Evolutionary conservation across 202 grass and related monocot species (phyloP).

Genomic region (Thinopyrum obtusiflorum): DNA sequence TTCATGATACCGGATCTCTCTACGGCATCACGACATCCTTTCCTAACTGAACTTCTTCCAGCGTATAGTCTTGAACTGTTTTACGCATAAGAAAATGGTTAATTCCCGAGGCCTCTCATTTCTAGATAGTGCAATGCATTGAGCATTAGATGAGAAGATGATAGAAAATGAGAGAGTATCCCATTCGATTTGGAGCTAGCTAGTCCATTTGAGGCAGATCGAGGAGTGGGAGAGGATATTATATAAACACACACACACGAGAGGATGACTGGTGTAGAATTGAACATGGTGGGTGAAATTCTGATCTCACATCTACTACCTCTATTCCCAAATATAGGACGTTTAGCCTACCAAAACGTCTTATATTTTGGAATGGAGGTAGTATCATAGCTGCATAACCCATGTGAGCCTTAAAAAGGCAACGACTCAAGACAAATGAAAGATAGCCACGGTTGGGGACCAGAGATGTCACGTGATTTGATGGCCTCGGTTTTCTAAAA

Average conservation of each 20-base stretch:
- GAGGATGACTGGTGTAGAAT: too few relatives aligned
- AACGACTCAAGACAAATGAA: too few relatives aligned
- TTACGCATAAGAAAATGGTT: background rate
- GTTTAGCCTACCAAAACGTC: too few relatives aligned
- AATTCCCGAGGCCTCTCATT: background rate
- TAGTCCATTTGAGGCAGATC: background rate
- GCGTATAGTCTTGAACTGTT: background rate
- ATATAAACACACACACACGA: too few relatives aligned
- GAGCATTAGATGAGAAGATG: background rate
- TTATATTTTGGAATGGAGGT: too few relatives aligned
- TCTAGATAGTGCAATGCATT: background rate
- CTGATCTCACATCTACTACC: background rate
- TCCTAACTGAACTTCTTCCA: too few relatives aligned
- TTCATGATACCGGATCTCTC: too few relatives aligned
- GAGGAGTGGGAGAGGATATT: too few relatives aligned
- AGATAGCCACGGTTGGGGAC: too few relatives aligned
- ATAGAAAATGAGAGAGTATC: background rate
- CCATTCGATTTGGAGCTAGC: background rate
- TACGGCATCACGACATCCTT: rapidly evolving
- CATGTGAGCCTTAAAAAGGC: too few relatives aligned
- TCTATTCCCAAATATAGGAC: too few relatives aligned
- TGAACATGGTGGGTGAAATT: background rate
- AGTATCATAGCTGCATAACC: background rate
- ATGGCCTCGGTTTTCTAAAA: background rate
- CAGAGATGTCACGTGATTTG: too few relatives aligned